Conservation (phyloP, 2,329 filamentous ascomycete genomes). For the Fusarium falciforme region DNA sequence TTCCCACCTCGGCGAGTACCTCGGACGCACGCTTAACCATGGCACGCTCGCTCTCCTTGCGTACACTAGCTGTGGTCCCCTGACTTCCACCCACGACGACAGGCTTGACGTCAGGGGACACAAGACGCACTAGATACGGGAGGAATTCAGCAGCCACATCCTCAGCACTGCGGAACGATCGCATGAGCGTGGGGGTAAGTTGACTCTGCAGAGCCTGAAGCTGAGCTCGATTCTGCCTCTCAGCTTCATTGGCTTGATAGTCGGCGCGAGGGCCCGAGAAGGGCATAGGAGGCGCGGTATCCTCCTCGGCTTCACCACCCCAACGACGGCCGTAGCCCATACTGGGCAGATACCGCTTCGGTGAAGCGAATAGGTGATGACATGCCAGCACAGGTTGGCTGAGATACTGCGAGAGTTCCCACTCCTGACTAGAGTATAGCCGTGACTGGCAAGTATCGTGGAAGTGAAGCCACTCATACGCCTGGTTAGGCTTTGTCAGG, state of each 20-base stretch:
- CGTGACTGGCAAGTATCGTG: slow-evolving; percentile 85
- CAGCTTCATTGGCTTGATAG: slow-evolving; percentile 82
- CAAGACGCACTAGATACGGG: slow-evolving; percentile 84
- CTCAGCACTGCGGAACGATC: slow-evolving; percentile 82
- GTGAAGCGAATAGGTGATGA: slow-evolving; percentile 88
- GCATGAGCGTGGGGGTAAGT: slow-evolving; percentile 76
- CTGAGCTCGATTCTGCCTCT: slow-evolving; percentile 80
- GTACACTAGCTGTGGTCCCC: slow-evolving; percentile 81
- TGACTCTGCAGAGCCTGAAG: slow-evolving; percentile 79
- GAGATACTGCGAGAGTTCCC: slow-evolving; percentile 90
- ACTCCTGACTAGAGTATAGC: slow-evolving; percentile 87
- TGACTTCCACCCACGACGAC: slow-evolving; percentile 81
- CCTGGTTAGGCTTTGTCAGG: slow-evolving; percentile 85
- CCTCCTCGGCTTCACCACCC: slow-evolving; percentile 58
- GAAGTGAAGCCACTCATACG: slow-evolving; percentile 96
- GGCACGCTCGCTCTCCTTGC: slow-evolving; percentile 84
- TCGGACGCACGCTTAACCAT: slow-evolving; percentile 85
- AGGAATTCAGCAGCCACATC: slow-evolving; percentile 84
- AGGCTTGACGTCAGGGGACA: slow-evolving; percentile 91
- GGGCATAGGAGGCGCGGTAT: slow-evolving; percentile 68
- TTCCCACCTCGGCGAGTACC: slow-evolving; percentile 84
- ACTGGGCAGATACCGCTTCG: slow-evolving; percentile 61
- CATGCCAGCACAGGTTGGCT: slow-evolving; percentile 89
- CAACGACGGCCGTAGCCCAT: slow-evolving; percentile 57
- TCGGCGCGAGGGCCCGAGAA: slow-evolving; percentile 87